Conservation (phyloP, 1,284 basidiomycete species). For the Fomitopsis pinicola region DNA sequence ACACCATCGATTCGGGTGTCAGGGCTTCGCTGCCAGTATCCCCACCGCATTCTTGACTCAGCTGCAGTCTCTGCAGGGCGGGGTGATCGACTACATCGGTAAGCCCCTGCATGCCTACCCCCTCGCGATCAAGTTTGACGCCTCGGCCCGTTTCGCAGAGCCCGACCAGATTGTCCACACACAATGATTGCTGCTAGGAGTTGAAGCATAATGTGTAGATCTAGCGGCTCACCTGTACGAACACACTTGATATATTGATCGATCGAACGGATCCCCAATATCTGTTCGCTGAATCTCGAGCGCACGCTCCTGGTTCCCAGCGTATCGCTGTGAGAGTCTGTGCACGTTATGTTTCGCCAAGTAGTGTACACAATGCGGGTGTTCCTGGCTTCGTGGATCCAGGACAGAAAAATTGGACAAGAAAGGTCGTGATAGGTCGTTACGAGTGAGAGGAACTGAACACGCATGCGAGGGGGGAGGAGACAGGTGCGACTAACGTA, state of each 20-base stretch:
- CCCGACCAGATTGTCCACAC: slow-evolving; percentile 42
- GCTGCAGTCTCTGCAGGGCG: slow-evolving; percentile 35
- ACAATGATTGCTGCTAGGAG: slow-evolving; percentile 26
- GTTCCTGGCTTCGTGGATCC: background rate
- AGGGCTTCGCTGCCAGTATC: slow-evolving; percentile 55
- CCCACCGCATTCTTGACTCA: slow-evolving; percentile 33
- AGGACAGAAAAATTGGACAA: background rate
- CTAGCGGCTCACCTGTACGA: background rate
- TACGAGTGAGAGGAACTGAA: background rate
- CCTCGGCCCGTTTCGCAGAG: slow-evolving; percentile 29
- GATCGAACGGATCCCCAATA: background rate
- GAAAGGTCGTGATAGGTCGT: background rate
- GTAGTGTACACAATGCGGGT: background rate
- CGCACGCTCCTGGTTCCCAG: too few relatives aligned
- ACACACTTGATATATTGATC: background rate
- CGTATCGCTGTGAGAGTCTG: background rate
- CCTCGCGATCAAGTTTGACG: background rate
- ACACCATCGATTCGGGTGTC: background rate
- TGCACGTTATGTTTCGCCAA: background rate
- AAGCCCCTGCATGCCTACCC: slow-evolving; percentile 10
- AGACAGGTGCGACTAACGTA: background rate
- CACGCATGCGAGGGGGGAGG: background rate
- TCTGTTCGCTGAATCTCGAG: background rate
- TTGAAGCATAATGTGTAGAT: background rate
- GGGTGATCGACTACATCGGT: slow-evolving; percentile 53